A percentile compares a stretch with the other conserved stretches of the same genome.
Conservation (phyloP, 768 basidiomycete species). For the Tephrocybe sp. region DNA sequence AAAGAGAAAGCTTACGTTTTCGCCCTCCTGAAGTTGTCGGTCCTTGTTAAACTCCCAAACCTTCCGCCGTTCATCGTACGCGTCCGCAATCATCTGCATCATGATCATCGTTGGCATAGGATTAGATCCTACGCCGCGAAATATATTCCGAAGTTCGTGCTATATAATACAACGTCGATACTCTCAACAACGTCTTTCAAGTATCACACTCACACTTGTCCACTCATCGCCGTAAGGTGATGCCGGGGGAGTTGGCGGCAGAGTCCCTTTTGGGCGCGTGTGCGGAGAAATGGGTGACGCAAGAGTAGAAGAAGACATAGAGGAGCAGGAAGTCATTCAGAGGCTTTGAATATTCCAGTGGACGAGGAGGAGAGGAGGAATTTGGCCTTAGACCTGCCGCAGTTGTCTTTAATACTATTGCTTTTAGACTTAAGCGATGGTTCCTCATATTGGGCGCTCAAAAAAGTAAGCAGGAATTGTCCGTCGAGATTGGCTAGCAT, state of each 20-base stretch:
- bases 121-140: constrained; percentile 2
- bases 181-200: too few relatives aligned
- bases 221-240: constrained; percentile 1
- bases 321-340: background rate
- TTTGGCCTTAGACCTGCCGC: background rate
- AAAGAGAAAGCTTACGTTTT: constrained; percentile 13
- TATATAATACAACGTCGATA: too few relatives aligned
- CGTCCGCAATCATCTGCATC: constrained; percentile 20
- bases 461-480: background rate
- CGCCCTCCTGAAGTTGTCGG: background rate
- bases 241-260: background rate
- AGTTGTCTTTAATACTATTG: constrained; percentile 4
- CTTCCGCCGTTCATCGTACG: constrained; percentile 15
- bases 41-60: constrained; percentile 15
- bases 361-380: background rate
- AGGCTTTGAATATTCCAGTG: background rate
- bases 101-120: constrained; percentile 13
- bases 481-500: constrained; percentile 6
- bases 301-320: constrained; percentile 2
- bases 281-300: background rate
- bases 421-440: constrained; percentile 6
- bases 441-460: background rate
- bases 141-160: background rate
- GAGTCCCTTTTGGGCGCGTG: background rate
- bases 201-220: background rate